Conservation (phyloP, 2,329 filamentous ascomycete genomes). For the Curvularia lunata region DNA sequence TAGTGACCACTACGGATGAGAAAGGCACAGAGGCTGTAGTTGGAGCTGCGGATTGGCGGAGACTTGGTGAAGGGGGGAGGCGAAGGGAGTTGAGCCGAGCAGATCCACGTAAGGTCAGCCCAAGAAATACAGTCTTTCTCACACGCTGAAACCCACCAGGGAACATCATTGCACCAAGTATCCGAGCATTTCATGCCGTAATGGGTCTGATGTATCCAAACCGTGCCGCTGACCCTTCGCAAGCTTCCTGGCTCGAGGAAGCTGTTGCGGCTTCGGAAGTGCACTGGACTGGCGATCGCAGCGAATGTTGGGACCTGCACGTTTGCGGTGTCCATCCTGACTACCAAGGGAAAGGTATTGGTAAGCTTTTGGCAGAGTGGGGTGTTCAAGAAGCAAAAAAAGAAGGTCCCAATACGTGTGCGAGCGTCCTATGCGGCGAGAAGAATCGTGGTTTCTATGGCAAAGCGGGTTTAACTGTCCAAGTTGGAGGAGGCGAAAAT, state of each 20-base stretch:
- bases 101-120: slow-evolving; percentile 3
- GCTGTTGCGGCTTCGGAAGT: slow-evolving; percentile 29
- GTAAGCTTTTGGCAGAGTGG: slow-evolving; percentile 48
- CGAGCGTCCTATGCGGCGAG: slow-evolving; percentile 40
- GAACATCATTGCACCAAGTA: not conserved
- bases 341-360: slow-evolving; percentile 47
- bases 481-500: not conserved
- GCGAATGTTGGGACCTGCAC: slow-evolving; percentile 39
- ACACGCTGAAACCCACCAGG: not conserved
- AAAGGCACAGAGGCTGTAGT: slow-evolving; percentile 13
- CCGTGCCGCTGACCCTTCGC: slow-evolving; percentile 34
- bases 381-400: slow-evolving; percentile 44
- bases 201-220: slow-evolving; percentile 21
- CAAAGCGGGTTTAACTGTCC: not conserved
- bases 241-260: slow-evolving; percentile 25
- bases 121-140: not conserved
- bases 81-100: slow-evolving; percentile 17
- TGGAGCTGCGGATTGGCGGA: slow-evolving; percentile 40
- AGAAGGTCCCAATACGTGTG: slow-evolving; percentile 33
- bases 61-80: slow-evolving; percentile 31
- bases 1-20: slow-evolving; percentile 16
- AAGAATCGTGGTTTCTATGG: slow-evolving; percentile 35
- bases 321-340: slow-evolving; percentile 44
- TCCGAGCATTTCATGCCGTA: not conserved
- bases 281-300: slow-evolving; percentile 35